These are phyloP conservation scores for Pinus albicaulis DNA, from an alignment of 75 land plant species.

Conservation along the genomic window DNA sequence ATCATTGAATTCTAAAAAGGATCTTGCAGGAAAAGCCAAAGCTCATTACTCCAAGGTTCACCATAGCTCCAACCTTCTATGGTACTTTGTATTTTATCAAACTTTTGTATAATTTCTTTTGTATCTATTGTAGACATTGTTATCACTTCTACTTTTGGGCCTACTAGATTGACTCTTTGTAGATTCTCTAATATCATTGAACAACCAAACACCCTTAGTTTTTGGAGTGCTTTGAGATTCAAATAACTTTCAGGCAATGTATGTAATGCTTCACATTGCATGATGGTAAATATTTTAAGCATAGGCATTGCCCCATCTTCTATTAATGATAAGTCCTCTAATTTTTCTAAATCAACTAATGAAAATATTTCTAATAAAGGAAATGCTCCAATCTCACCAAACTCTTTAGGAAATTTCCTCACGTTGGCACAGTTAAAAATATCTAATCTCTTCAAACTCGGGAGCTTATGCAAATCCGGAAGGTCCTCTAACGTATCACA, in stretches of 20 bases:
- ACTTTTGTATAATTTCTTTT: neutral
- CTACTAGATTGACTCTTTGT: neutral
- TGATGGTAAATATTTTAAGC: neutral
- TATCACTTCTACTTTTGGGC: neutral
- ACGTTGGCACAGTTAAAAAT: neutral
- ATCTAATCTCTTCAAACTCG: neutral
- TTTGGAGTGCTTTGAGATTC: neutral
- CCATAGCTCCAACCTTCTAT: neutral
- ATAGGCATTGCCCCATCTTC: neutral
- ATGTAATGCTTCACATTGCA: neutral
- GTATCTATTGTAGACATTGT: neutral
- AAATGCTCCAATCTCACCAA: neutral
- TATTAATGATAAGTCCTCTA: neutral
- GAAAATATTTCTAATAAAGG: neutral
- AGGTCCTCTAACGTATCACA: neutral
- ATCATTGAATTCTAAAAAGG: no score
- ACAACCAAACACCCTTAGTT: neutral
- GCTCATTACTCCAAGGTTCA: neutral
- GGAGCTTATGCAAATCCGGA: neutral
- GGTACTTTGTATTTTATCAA: fast-evolving
- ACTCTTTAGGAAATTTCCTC: neutral
- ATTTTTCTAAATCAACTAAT: neutral
- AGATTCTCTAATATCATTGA: neutral
- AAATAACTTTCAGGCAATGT: neutral
- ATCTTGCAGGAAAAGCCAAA: neutral